Conservation (phyloP, 176 grass and related monocot species). For the Eragrostis curvula region DNA sequence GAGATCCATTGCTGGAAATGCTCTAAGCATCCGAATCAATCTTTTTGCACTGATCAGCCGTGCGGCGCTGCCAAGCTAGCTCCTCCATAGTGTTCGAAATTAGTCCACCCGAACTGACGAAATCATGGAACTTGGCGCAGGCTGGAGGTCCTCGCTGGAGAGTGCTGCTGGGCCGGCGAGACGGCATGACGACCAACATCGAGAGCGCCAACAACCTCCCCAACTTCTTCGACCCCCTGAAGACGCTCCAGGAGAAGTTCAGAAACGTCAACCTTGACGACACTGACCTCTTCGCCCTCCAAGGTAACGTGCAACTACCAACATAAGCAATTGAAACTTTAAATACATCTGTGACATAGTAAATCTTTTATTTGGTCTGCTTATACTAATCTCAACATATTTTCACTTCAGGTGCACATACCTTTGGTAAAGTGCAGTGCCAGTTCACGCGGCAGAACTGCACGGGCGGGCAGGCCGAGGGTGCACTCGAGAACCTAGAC, state of each 20-base stretch:
- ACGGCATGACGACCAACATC: not conserved
- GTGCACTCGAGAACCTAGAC: conserved; percentile 51
- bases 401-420: conserved; percentile 59
- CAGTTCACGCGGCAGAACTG: conserved; percentile 34
- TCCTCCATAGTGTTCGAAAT: not conserved
- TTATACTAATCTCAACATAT: not conserved
- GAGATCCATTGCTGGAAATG: too few relatives aligned
- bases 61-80: not conserved
- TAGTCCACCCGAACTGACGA: not conserved
- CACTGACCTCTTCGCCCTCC: conserved; percentile 58
- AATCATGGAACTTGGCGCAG: not conserved
- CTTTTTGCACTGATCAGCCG: not conserved
- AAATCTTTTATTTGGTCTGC: not conserved
- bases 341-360: too few relatives aligned
- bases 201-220: conserved; percentile 47
- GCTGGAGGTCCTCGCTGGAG: conserved; percentile 14
- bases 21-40: conserved; percentile 8
- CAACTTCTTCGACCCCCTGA: conserved; percentile 40
- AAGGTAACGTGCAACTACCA: conserved; percentile 37
- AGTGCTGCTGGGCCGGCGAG: conserved; percentile 7
- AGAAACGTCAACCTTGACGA: conserved; percentile 43
- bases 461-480: not conserved
- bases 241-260: conserved; percentile 51
- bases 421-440: conserved; percentile 60
- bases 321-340: too few relatives aligned